Conservation (phyloP, 176 grass and related monocot species). For the Bothriochloa decipiens region DNA sequence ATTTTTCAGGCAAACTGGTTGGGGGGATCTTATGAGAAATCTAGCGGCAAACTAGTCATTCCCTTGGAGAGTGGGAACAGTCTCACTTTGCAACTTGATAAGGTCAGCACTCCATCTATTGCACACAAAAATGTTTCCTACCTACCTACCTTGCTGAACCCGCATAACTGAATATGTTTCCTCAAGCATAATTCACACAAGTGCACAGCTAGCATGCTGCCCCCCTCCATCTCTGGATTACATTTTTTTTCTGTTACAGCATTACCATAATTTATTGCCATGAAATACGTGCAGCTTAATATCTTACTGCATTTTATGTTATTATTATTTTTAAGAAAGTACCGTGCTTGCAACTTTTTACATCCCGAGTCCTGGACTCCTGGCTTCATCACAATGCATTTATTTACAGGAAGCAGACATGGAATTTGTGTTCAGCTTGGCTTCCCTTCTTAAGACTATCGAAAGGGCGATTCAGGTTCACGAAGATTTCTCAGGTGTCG, state of each 20-base stretch:
- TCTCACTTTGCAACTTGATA: constrained; percentile 67
- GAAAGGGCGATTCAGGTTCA: constrained; percentile 70
- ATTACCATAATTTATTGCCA: constrained; percentile 5
- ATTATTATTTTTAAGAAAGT: not conserved
- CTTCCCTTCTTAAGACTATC: constrained; percentile 67
- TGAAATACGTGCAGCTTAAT: not conserved
- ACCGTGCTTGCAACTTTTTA: not conserved
- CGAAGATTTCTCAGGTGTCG: constrained; percentile 62
- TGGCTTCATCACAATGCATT: constrained; percentile 19
- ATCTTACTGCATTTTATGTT: constrained; percentile 14
- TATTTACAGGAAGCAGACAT: constrained; percentile 82
- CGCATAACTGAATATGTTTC: not conserved
- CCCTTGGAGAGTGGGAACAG: constrained; percentile 72
- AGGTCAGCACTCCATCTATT: constrained; percentile 52
- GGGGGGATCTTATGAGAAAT: constrained; percentile 70
- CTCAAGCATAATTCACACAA: not conserved
- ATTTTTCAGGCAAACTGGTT: constrained; percentile 77
- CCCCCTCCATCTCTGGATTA: not conserved
- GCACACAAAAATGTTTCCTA: constrained; percentile 2
- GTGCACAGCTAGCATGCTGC: not conserved
- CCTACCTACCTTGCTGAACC: not conserved
- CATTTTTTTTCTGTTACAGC: not conserved
- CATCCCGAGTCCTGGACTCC: not conserved
- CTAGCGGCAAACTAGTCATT: constrained; percentile 68
- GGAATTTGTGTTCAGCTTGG: constrained; percentile 75